Base-by-base conservation (phyloP, 768 basidiomycete genomes). In the Collybia nuda region DNA sequence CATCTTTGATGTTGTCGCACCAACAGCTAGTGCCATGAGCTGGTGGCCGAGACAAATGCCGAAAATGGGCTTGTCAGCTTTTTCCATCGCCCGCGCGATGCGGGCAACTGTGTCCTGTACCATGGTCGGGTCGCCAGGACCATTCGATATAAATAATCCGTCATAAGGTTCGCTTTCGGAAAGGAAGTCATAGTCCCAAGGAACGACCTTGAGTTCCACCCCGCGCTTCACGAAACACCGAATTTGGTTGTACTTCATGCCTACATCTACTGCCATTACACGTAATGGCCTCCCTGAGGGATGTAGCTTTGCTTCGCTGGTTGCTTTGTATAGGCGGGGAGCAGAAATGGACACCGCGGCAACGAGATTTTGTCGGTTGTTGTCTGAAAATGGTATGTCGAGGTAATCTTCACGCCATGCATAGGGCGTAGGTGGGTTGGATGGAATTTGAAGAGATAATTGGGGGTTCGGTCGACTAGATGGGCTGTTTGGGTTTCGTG, bases 161-260 rank as follows among this genome's bases (percentile, higher is more conserved):
- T 98, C 97, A 62, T 86, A 98, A 6, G 88, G 85, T 59, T 91
- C 89, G 0, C 67, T 44, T 52, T 98, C 93, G 1, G 77, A 67
- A 22, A 89, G 72, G 67, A 95, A 93, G 70, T 98, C 89, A 66
- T 95, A 91, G 65, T 98, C 79, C 96, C 96, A 99, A 22, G 97
- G 95, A 6, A 98, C 90, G 46, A 98, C 93, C 71, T 98, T 98
- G 65, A 98, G 77, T 67, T 98, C 93, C 29, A 98, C 83, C 43
- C 97, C 97, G 28, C 97, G 88, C 32, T 83, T 77, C 38, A 82
- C 84, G 73, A 99, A 98, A 75, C 97, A 99, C 28, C 97, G 82
- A 59, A 98, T 94, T 70, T 99, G 97, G 70, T 98, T 98, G 76
- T 90, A 97, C 71, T 99, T 99, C 92, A 98, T 98, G n/a, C 97